Evolutionary conservation across 2,329 filamentous ascomycete genomes (phyloP).

Genomic region (Aspergillus quadricinctus): DNA sequence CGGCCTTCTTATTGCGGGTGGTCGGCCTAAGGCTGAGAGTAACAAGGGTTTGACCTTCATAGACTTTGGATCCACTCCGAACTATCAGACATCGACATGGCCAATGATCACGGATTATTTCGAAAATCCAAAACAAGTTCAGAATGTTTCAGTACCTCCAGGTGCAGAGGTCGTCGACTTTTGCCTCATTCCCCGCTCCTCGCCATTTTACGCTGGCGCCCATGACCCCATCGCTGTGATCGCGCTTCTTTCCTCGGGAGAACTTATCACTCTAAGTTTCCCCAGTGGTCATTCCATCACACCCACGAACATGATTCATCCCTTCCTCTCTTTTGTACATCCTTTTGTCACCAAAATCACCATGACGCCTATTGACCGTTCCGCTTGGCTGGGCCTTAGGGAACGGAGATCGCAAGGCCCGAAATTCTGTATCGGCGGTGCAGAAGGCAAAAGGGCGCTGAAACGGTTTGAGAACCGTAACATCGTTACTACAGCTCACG

Average conservation of each 20-base stretch:
- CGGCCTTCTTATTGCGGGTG: slow-evolving; percentile 79
- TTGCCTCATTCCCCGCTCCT: slow-evolving; percentile 73
- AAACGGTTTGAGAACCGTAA: slow-evolving; percentile 79
- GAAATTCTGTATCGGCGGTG: slow-evolving; percentile 72
- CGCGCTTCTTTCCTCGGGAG: slow-evolving; percentile 75
- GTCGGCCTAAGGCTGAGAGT: slow-evolving; percentile 61
- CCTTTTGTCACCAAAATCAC: slow-evolving; percentile 75
- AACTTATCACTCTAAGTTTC: slow-evolving; percentile 85
- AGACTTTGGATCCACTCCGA: slow-evolving; percentile 81
- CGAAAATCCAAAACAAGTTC: slow-evolving; percentile 66
- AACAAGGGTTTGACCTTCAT: slow-evolving; percentile 81
- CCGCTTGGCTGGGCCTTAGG: slow-evolving; percentile 84
- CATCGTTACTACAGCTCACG: slow-evolving; percentile 80
- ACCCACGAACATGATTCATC: slow-evolving; percentile 87
- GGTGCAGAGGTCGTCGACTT: slow-evolving; percentile 76
- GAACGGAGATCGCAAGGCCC: slow-evolving; percentile 78
- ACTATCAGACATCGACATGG: slow-evolving; percentile 90
- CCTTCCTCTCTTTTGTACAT: slow-evolving; percentile 82
- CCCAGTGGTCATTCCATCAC: slow-evolving; percentile 87
- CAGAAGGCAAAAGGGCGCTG: slow-evolving; percentile 63
- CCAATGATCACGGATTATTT: slow-evolving; percentile 75
- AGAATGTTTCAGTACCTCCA: slow-evolving; percentile 68
- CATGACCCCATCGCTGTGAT: slow-evolving; percentile 89
- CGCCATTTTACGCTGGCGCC: slow-evolving; percentile 80
- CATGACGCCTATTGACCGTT: slow-evolving; percentile 70